Percentiles rank a stretch among this genome's conserved stretches.
Conservation (phyloP, 2,329 filamentous ascomycete genomes). For the Fulvia fulva region DNA sequence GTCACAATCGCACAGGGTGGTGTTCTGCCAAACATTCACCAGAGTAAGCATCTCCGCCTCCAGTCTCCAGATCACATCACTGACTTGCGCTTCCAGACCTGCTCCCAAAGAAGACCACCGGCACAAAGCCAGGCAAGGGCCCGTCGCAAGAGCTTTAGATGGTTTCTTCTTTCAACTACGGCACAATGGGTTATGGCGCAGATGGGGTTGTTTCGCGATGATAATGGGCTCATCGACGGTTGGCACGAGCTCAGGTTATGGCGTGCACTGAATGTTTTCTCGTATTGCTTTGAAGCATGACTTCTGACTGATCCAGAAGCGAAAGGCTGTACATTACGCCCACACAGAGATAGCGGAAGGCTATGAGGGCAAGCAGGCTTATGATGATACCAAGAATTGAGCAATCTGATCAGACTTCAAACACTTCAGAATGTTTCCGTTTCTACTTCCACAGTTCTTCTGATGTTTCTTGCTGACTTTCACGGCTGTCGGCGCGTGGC, state of each 20-base stretch:
- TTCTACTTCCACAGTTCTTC: neutral
- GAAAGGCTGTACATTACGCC: slow-evolving; percentile 27
- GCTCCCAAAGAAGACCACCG: slow-evolving; percentile 91
- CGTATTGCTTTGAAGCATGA: slow-evolving; percentile 19
- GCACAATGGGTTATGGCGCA: slow-evolving; percentile 31
- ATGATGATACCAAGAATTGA: slow-evolving; percentile 28
- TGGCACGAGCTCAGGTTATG: slow-evolving; percentile 31
- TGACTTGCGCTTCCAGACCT: slow-evolving; percentile 65
- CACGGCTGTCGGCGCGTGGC: neutral
- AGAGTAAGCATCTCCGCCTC: slow-evolving; percentile 62
- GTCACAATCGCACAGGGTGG: slow-evolving; percentile 96
- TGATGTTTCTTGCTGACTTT: neutral
- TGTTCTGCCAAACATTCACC: slow-evolving; percentile 95
- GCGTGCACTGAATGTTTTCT: slow-evolving; percentile 22
- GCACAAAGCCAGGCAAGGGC: slow-evolving; percentile 78
- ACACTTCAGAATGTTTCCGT: slow-evolving; percentile 12
- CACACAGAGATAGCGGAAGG: slow-evolving; percentile 16
- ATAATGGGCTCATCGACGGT: slow-evolving; percentile 34
- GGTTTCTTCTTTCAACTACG: slow-evolving; percentile 22
- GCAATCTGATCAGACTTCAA: slow-evolving; percentile 23
- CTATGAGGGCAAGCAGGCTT: slow-evolving; percentile 22
- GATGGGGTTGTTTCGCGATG: slow-evolving; percentile 31
- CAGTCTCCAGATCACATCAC: slow-evolving; percentile 21
- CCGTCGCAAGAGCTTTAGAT: slow-evolving; percentile 90
- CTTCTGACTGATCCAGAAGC: slow-evolving; percentile 26